Evolutionary conservation across 1,284 basidiomycete species (phyloP), one percentile per base, ranked within the genome.

Genomic region (Agroathelia rolfsii): DNA sequence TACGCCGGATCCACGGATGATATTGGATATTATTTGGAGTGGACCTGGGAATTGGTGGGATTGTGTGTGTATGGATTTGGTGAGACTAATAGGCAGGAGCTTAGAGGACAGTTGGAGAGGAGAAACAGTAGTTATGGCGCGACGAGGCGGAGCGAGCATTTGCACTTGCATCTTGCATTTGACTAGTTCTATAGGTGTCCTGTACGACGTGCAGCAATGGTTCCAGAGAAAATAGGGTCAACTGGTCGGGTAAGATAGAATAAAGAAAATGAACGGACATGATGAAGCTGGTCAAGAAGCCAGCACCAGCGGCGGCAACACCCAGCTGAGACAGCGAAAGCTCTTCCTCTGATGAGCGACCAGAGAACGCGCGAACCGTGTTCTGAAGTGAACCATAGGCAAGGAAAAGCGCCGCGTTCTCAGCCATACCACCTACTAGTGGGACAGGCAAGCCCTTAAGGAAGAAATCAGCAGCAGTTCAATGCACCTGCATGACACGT

Each of bases 141-240:
- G 18, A 47, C 35, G 8, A 45, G 24, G 15, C 42, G 58, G 49
- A 4, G 62, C 61, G 24, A 88, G 68, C 72, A 89, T 84, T 55
- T 96, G 93, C 1, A 97, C 94, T 62, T 98, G 94, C 90, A 97
- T 94, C 51, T 88, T 86, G 61, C 93, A 96, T 61, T 97, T 96
- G 42, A 97, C 76, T 37, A 96, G 80, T 55, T 97, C 93, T 44
- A 97, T 83, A 0, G 93, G 93, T 0, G 93, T 97, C 18, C 85
- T 89, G 47, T 0, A 30, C 5, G 10, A n/a, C 24, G 5, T 45
- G 17, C 34, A 18, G 8, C 13, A 14, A 21, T 15, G 19, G 13
- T 30, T 28, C 23, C 7, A n/a, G 26, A 8, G 3, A 23, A 24
- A 38, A 12, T 5, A 31, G 29, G 35, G 36, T 24, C 9, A 32